These are phyloP conservation scores for Linnemannia schmuckeri DNA, from an alignment of 192 early-diverging fungal species.

Conservation along the genomic window DNA sequence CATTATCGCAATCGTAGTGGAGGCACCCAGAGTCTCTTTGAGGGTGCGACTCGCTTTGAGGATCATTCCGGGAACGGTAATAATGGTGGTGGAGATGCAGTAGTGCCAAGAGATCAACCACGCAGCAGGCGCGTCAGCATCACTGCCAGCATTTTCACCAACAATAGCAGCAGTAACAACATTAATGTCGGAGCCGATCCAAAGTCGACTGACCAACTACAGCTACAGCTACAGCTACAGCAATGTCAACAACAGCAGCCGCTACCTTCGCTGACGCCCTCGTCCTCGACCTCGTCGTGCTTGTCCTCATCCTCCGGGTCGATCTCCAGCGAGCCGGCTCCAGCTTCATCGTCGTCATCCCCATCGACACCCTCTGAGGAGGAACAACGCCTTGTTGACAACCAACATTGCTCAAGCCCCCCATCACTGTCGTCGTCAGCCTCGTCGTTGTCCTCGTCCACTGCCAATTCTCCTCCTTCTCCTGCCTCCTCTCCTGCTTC, in stretches of 20 bases:
- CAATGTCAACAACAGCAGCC: not conserved
- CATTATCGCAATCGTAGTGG: not conserved
- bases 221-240: too few species aligned
- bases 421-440: slow-evolving; percentile 14
- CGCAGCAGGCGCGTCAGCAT: not conserved
- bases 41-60: not conserved
- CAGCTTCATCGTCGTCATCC: not conserved
- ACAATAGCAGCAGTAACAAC: not conserved
- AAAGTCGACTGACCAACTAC: not conserved
- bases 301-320: not conserved
- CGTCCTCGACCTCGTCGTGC: not conserved
- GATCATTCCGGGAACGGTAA: not conserved
- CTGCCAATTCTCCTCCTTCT: not conserved
- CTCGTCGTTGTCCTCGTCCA: not conserved
- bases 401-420: not conserved
- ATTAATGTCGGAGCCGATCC: not conserved
- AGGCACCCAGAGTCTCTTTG: not conserved
- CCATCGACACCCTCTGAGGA: not conserved
- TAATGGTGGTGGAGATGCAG: not conserved
- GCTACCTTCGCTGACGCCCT: not conserved
- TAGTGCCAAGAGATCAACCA: not conserved
- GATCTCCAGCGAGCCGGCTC: not conserved
- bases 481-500: slow-evolving; percentile 3
- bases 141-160: not conserved
- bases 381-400: too few species aligned